A percentile compares a stretch with the other conserved stretches of the same genome.
These are phyloP conservation scores for Saturnispora quitensis DNA, from an alignment of 805 yeast species.

Conservation along the genomic window DNA sequence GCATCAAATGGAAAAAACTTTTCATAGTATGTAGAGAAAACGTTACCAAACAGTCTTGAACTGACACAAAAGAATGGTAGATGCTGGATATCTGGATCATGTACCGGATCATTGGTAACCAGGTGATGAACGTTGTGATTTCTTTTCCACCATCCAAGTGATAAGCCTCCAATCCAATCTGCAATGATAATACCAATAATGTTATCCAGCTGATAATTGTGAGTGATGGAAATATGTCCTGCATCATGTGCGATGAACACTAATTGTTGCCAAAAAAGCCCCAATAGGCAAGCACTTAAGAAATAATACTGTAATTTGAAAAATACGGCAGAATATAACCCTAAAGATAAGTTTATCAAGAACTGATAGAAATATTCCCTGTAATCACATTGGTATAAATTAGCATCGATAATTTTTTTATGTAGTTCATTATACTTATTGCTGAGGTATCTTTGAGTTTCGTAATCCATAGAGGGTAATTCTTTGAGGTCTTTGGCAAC, in stretches of 20 bases:
- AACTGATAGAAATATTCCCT: conserved; percentile 64
- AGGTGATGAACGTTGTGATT: conserved; percentile 92
- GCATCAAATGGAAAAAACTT: conserved; percentile 58
- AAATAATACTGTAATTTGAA: conserved; percentile 37
- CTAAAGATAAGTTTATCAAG: conserved; percentile 47
- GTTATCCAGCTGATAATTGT: conserved; percentile 68
- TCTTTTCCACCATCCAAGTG: conserved; percentile 92
- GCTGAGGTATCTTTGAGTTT: conserved; percentile 52
- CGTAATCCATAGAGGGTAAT: conserved; percentile 58
- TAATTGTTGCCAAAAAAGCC: conserved; percentile 82
- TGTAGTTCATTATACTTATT: conserved; percentile 55
- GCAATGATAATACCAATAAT: conserved; percentile 66
- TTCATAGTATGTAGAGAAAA: conserved; percentile 77
- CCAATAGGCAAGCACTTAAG: conserved; percentile 56
- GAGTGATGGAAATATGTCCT: conserved; percentile 79
- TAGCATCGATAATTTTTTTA: conserved; percentile 41
- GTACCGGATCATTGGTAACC: conserved; percentile 86
- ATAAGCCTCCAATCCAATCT: conserved; percentile 76
- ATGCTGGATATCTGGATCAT: conserved; percentile 92
- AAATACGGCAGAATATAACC: conserved; percentile 40
- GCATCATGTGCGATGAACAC: conserved; percentile 87
- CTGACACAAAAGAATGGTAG: conserved; percentile 86
- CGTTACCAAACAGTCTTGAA: conserved; percentile 53
- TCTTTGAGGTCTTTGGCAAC: conserved; percentile 45
- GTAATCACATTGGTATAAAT: conserved; percentile 66